Evolutionary conservation across 495 filamentous ascomycete genomes (phyloP).

Genomic region (Pyrenula massariospora): DNA sequence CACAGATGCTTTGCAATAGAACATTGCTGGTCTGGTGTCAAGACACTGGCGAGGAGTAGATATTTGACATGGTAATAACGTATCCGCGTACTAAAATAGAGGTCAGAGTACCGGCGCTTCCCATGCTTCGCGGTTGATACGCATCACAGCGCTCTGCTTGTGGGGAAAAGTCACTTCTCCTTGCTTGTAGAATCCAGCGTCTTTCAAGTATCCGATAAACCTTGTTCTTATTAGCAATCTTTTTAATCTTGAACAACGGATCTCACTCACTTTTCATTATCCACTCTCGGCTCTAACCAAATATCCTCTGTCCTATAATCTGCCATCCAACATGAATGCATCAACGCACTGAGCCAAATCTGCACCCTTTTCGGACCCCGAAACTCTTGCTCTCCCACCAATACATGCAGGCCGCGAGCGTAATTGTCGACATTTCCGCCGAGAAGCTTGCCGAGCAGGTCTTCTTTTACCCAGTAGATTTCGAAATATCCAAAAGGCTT

Average conservation of each 20-base stretch:
- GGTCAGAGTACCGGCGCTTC: conserved; percentile 59
- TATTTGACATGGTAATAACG: no score
- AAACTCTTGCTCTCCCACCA: conserved; percentile 90
- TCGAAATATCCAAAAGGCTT: conserved; percentile 97
- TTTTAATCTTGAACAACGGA: background rate
- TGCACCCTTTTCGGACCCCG: conserved; percentile 62
- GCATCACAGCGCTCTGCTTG: conserved; percentile 84
- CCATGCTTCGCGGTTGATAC: conserved; percentile 73
- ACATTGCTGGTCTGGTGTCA: no score
- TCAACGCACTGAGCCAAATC: conserved; percentile 72
- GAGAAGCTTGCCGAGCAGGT: conserved; percentile 56
- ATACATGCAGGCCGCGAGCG: conserved; percentile 77
- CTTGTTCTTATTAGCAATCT: conserved; percentile 29
- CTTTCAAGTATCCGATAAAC: conserved; percentile 63
- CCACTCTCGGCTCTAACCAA: conserved; percentile 79
- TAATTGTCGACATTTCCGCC: conserved; percentile 57
- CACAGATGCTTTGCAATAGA: no score
- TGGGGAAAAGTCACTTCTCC: conserved; percentile 81
- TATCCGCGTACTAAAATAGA: no score
- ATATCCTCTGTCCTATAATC: conserved; percentile 76
- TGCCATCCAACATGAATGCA: conserved; percentile 70
- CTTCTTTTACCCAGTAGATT: conserved; percentile 97
- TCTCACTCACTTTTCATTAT: conserved; percentile 68
- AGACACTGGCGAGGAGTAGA: no score
- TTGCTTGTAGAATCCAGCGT: conserved; percentile 78